Evolutionary conservation across 192 early-diverging fungal genomes (phyloP).

Genomic region (Glomus cerebriforme): DNA sequence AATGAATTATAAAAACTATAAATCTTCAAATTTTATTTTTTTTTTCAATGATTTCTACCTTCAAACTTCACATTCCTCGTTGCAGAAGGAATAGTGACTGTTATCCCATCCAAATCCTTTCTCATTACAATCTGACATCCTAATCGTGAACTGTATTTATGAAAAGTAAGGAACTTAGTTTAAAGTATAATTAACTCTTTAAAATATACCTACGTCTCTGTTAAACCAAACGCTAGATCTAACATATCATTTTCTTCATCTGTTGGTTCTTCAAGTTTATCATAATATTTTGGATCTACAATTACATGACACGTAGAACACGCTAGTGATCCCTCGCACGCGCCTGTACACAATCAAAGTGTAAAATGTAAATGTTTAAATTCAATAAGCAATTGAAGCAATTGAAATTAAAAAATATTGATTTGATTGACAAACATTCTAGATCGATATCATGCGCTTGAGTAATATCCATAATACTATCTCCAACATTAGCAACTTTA

Average conservation of each 20-base stretch:
- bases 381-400: not conserved
- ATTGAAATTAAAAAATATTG: not conserved
- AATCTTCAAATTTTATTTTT: no score
- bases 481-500: constrained; percentile 80
- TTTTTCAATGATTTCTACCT: not conserved
- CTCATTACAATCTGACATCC: constrained; percentile 91
- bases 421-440: constrained; percentile 64
- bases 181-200: not conserved
- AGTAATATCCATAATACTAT: constrained; percentile 89
- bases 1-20: no score
- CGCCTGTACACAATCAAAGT: constrained; percentile 50
- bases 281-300: constrained; percentile 76
- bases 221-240: constrained; percentile 94
- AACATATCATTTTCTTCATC: constrained; percentile 99
- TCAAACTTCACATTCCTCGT: constrained; percentile 67
- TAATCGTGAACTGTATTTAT: constrained; percentile 71
- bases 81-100: constrained; percentile 84
- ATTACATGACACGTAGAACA: constrained; percentile 97
- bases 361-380: not conserved
- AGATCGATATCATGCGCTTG: constrained; percentile 90
- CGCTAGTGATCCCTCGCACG: constrained; percentile 94
- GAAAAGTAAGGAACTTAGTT: not conserved
- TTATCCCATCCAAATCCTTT: constrained; percentile 86
- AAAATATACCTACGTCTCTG: constrained; percentile 77
- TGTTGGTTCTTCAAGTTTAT: constrained; percentile 86